A percentile compares a stretch with the other conserved stretches of the same genome.
Conservation (phyloP, 495 filamentous ascomycete species). For the Podospora tetraspora region DNA sequence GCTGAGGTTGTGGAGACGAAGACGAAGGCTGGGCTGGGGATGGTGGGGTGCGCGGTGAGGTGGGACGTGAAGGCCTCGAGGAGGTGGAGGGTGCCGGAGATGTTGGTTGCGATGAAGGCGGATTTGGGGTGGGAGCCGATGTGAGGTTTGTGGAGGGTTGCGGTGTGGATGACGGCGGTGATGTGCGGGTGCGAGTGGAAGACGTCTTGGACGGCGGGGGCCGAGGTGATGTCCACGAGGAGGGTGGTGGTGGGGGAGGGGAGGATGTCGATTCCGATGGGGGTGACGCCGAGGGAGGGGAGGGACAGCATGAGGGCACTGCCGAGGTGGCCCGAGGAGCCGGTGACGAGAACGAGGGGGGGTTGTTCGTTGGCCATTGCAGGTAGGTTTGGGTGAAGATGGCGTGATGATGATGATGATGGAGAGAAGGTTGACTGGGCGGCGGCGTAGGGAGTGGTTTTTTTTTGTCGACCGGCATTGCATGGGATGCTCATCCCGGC, state of each 20-base stretch:
- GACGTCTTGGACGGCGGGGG: constrained; percentile 12
- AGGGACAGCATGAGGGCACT: constrained; percentile 27
- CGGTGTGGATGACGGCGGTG: constrained; percentile 28
- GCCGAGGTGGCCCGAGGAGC: constrained; percentile 31
- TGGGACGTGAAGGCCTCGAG: constrained; percentile 17
- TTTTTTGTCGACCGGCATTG: not conserved
- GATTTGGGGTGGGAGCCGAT: constrained; percentile 22
- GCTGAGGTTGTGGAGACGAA: constrained; percentile 30
- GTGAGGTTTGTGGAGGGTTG: constrained; percentile 33
- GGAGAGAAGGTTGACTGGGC: not conserved
- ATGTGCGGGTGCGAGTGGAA: constrained; percentile 14
- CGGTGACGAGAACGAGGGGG: constrained; percentile 26
- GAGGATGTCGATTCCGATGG: constrained; percentile 28
- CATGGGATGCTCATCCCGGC: not conserved
- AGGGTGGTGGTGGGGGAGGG: constrained; percentile 20
- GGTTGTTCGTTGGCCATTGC: not conserved
- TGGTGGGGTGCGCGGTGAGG: constrained; percentile 19
- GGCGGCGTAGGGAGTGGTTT: not conserved
- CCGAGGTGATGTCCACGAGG: constrained; percentile 22
- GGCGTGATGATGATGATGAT: not conserved
- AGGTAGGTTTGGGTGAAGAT: constrained; percentile 2
- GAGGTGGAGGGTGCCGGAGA: constrained; percentile 19
- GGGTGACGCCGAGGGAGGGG: constrained; percentile 20
- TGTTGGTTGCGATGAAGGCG: constrained; percentile 27
- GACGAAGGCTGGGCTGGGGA: constrained; percentile 15